Evolutionary conservation across 2,329 filamentous ascomycete species (phyloP).

Genomic region (Fusarium miscanthi): DNA sequence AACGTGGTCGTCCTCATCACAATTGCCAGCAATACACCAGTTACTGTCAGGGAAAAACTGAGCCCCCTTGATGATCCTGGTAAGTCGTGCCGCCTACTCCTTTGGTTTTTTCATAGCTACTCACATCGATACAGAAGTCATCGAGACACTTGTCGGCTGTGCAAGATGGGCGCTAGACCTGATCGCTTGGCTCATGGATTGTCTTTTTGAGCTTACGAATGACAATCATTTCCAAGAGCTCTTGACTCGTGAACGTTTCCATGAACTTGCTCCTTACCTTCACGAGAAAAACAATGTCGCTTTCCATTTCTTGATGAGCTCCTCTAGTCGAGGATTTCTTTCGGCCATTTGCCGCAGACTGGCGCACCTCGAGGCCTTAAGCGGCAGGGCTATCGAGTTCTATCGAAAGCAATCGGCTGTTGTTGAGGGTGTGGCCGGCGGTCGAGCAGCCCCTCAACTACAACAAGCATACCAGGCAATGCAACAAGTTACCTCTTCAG

Average conservation of each 20-base stretch:
- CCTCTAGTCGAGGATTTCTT: slow-evolving; percentile 78
- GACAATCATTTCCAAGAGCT: slow-evolving; percentile 63
- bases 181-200: slow-evolving; percentile 70
- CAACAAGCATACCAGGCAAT: slow-evolving; percentile 67
- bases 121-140: slow-evolving; percentile 65
- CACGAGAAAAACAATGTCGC: slow-evolving; percentile 66
- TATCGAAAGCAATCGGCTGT: slow-evolving; percentile 59
- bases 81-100: slow-evolving; percentile 34
- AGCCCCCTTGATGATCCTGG: slow-evolving; percentile 71
- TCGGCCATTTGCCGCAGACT: slow-evolving; percentile 75
- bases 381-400: slow-evolving; percentile 61
- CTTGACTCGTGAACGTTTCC: slow-evolving; percentile 59
- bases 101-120: not conserved
- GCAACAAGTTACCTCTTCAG: slow-evolving; percentile 61
- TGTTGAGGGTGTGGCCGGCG: slow-evolving; percentile 52
- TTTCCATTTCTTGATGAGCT: slow-evolving; percentile 75
- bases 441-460: slow-evolving; percentile 60
- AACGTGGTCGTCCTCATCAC: slow-evolving; percentile 75
- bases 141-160: slow-evolving; percentile 78
- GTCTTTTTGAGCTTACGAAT: slow-evolving; percentile 65
- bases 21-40: slow-evolving; percentile 68
- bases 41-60: slow-evolving; percentile 64
- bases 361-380: slow-evolving; percentile 64
- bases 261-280: slow-evolving; percentile 63
- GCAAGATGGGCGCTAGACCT: slow-evolving; percentile 83